phyloP scores from a whole-genome alignment of 306 rosid genomes.

The Hylodesmum podocarpum region DNA sequence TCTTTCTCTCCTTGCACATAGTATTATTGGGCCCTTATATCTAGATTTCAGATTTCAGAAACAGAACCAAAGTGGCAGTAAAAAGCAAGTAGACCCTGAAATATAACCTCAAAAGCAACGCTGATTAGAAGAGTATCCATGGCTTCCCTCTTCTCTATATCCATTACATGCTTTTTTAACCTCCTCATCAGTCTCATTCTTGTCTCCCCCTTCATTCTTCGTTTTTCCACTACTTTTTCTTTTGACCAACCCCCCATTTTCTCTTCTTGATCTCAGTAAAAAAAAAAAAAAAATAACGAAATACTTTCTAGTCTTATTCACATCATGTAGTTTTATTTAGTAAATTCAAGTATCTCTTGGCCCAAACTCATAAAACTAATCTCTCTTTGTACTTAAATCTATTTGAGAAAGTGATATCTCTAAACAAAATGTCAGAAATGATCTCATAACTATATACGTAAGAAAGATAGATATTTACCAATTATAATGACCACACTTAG shows the following conservation, averaged over 20 bases:
- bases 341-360: no score
- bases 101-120: conserved; percentile 61
- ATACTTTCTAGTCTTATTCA: background rate
- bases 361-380: no score
- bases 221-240: conserved; percentile 33
- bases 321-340: background rate
- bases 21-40: background rate
- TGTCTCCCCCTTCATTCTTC: conserved; percentile 29
- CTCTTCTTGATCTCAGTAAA: conserved; percentile 26
- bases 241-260: conserved; percentile 41
- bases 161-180: background rate
- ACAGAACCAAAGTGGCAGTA: conserved; percentile 32
- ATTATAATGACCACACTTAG: no score
- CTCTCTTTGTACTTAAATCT: no score
- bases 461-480: no score
- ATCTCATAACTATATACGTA: no score
- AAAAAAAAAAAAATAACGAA: conserved; percentile 7
- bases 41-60: conserved; percentile 29
- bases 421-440: no score
- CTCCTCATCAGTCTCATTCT: conserved; percentile 3
- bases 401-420: no score
- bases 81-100: conserved; percentile 31
- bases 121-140: conserved; percentile 47
- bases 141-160: conserved; percentile 20
- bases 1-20: background rate